phyloP scores from a whole-genome alignment of 805 yeast species.

The Monosporozyma siamensis region DNA sequence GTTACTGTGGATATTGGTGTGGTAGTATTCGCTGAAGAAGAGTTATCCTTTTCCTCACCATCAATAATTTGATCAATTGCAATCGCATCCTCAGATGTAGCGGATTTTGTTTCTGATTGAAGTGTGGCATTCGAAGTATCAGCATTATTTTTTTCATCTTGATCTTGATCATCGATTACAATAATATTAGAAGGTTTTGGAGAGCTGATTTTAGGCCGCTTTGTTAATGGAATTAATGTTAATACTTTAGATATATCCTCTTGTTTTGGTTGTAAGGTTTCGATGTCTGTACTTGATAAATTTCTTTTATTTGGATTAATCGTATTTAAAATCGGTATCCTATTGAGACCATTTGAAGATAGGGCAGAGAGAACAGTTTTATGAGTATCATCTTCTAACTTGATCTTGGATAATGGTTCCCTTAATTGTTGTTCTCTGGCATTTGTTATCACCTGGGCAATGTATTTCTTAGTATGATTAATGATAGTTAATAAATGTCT shows the following conservation, averaged over 20 bases:
- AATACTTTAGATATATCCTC: background rate
- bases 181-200: background rate
- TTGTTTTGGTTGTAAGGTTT: background rate
- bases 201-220: background rate
- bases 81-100: no score
- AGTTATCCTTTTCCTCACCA: no score
- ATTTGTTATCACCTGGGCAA: constrained; percentile 8
- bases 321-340: constrained; percentile 20
- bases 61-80: no score
- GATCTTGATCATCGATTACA: background rate
- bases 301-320: constrained; percentile 6
- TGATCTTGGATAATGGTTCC: background rate
- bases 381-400: background rate
- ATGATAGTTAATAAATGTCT: constrained; percentile 23
- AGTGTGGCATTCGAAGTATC: no score
- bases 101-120: no score
- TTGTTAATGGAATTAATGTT: background rate
- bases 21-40: no score
- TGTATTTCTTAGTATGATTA: constrained; percentile 25
- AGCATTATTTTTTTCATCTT: background rate
- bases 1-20: no score
- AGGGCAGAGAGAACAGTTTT: background rate
- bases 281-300: constrained; percentile 9
- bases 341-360: constrained; percentile 4
- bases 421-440: background rate